phyloP scores from a whole-genome alignment of 495 filamentous ascomycete genomes.

The Penicillium arizonense region DNA sequence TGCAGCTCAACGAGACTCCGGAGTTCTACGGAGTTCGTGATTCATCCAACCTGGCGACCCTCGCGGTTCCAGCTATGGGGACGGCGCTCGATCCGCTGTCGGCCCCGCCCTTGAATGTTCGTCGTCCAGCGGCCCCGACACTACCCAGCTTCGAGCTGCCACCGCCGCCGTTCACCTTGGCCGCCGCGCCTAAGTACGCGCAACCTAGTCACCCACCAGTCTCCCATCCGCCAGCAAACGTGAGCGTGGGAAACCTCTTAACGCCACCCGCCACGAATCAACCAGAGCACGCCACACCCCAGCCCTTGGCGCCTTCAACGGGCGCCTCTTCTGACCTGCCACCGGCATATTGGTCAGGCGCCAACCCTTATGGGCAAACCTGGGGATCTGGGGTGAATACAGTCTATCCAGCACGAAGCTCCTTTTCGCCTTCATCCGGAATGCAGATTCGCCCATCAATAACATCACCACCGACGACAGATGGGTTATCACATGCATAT shows the following conservation, averaged over 20 bases:
- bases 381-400: slow-evolving; percentile 44
- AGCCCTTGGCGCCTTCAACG: slow-evolving; percentile 44
- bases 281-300: slow-evolving; percentile 58
- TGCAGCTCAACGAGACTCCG: slow-evolving; percentile 15
- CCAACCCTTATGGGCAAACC: slow-evolving; percentile 51
- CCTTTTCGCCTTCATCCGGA: slow-evolving; percentile 57
- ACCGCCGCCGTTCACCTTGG: slow-evolving; percentile 41
- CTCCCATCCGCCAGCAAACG: slow-evolving; percentile 42
- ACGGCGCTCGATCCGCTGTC: slow-evolving; percentile 41
- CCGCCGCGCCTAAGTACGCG: slow-evolving; percentile 41
- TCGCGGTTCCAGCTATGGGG: slow-evolving; percentile 48
- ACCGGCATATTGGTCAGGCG: slow-evolving; percentile 47
- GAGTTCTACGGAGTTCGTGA: slow-evolving; percentile 37
- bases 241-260: slow-evolving; percentile 60
- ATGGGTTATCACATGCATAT: slow-evolving; percentile 51
- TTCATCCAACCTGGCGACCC: slow-evolving; percentile 41
- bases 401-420: slow-evolving; percentile 39
- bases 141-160: slow-evolving; percentile 65
- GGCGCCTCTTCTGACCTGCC: slow-evolving; percentile 47
- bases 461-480: slow-evolving; percentile 52
- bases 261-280: slow-evolving; percentile 62
- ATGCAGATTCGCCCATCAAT: slow-evolving; percentile 41
- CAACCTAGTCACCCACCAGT: slow-evolving; percentile 29
- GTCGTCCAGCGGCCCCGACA: slow-evolving; percentile 58
- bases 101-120: slow-evolving; percentile 51